Conservation (phyloP, 1,139 yeast genomes). For the Kodamaea sp. region DNA sequence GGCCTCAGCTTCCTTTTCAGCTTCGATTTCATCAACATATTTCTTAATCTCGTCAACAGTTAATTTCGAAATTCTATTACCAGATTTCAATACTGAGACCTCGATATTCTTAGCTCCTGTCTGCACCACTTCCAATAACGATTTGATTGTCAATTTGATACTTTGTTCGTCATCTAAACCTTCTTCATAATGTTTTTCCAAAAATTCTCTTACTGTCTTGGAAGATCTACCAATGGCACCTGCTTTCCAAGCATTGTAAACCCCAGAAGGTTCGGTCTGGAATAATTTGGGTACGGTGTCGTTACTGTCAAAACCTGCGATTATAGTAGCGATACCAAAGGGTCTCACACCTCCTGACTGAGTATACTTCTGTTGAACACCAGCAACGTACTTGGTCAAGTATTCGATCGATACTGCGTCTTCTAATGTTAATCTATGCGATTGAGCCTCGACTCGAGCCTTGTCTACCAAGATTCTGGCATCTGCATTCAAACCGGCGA, state of each 20-base stretch:
- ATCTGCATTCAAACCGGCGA: constrained; percentile 98
- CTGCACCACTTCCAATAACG: constrained; percentile 93
- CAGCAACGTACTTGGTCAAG: constrained; percentile 91
- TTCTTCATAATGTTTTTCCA: constrained; percentile 86
- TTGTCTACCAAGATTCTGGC: constrained; percentile 92
- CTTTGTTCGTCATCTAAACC: constrained; percentile 74
- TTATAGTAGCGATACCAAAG: constrained; percentile 89
- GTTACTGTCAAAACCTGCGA: constrained; percentile 92
- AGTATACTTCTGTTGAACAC: constrained; percentile 96
- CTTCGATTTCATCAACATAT: constrained; percentile 82
- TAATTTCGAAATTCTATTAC: constrained; percentile 52
- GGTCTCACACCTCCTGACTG: constrained; percentile 98
- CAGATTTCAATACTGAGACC: constrained; percentile 81
- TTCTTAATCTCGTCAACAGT: constrained; percentile 73
- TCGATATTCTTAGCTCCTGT: constrained; percentile 97
- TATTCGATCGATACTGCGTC: constrained; percentile 93
- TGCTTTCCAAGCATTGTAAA: constrained; percentile 98
- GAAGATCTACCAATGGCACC: constrained; percentile 95
- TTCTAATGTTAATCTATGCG: constrained; percentile 90
- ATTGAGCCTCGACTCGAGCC: constrained; percentile 96
- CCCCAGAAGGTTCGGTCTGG: constrained; percentile 97
- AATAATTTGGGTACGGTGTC: constrained; percentile 80
- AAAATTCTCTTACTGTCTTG: constrained; percentile 91
- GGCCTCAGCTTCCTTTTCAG: constrained; percentile 87
- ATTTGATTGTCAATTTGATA: constrained; percentile 77